phyloP scores from a whole-genome alignment of 2,329 filamentous ascomycete genomes.

The Xylaria sp. region DNA sequence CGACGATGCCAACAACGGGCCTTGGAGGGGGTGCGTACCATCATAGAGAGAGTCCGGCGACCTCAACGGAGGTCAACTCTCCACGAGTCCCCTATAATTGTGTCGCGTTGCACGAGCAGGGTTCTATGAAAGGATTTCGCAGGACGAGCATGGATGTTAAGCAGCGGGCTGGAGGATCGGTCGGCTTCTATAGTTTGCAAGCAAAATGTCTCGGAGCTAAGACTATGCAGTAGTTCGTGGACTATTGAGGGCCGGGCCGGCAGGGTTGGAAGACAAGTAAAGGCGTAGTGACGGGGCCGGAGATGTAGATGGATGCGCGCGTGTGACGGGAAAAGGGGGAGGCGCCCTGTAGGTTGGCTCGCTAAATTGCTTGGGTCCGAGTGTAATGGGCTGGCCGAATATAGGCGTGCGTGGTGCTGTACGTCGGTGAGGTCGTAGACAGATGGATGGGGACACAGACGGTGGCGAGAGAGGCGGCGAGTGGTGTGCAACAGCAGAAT shows the following conservation, averaged over 20 bases:
- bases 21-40: slow-evolving; percentile 35
- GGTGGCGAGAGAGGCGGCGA: neutral
- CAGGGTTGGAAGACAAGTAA: neutral
- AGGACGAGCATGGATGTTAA: slow-evolving; percentile 38
- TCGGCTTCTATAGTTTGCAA: slow-evolving; percentile 16
- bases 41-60: slow-evolving; percentile 40
- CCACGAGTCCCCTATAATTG: slow-evolving; percentile 35
- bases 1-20: slow-evolving; percentile 1
- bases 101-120: slow-evolving; percentile 38
- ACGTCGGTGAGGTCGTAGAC: slow-evolving; percentile 2
- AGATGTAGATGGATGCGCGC: slow-evolving; percentile 4
- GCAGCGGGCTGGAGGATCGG: slow-evolving; percentile 14
- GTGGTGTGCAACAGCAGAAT: neutral
- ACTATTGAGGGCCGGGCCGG: neutral
- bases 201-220: neutral
- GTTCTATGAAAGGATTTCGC: slow-evolving; percentile 32
- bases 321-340: slow-evolving; percentile 12
- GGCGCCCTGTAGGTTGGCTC: neutral
- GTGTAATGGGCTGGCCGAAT: neutral
- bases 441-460: neutral
- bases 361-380: slow-evolving; percentile 9
- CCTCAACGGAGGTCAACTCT: slow-evolving; percentile 39
- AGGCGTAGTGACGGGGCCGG: neutral
- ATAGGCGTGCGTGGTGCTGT: neutral
- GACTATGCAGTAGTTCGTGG: neutral